Evolutionary conservation across 1,284 basidiomycete species (phyloP).

Genomic region (Pseudozyma flocculosa): DNA sequence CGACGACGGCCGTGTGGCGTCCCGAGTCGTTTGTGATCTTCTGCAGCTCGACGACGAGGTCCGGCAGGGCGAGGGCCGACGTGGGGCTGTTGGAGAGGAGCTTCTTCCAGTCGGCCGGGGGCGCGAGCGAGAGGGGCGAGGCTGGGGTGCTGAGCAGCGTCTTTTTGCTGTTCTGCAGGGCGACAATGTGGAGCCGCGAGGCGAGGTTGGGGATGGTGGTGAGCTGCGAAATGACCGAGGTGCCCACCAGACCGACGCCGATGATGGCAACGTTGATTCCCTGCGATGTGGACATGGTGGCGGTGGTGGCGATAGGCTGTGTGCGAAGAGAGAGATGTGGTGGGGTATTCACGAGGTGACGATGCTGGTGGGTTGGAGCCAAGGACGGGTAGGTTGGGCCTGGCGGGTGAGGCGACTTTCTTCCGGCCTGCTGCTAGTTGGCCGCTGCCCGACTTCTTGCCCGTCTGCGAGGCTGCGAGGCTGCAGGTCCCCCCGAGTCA

Average conservation of each 20-base stretch:
- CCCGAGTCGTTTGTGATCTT: slow-evolving; percentile 35
- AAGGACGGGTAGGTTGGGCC: too few species aligned
- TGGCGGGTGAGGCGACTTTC: too few species aligned
- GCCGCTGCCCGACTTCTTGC: too few species aligned
- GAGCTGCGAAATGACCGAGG: slow-evolving; percentile 52
- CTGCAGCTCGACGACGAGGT: slow-evolving; percentile 36
- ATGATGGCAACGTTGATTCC: slow-evolving; percentile 54
- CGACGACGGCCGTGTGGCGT: slow-evolving; percentile 71
- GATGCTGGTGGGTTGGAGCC: too few species aligned
- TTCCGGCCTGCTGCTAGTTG: too few species aligned
- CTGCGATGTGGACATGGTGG: slow-evolving; percentile 14
- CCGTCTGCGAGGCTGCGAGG: too few species aligned
- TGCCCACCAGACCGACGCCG: slow-evolving; percentile 56
- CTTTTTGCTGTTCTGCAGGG: slow-evolving; percentile 56
- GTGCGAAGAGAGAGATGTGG: too few species aligned
- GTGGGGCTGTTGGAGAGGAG: slow-evolving; percentile 27
- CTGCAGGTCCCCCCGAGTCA: too few species aligned
- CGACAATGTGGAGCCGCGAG: slow-evolving; percentile 44
- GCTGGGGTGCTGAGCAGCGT: slow-evolving; percentile 41
- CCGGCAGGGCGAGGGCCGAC: slow-evolving; percentile 38
- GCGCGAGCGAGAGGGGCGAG: slow-evolving; percentile 18
- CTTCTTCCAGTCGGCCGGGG: slow-evolving; percentile 37
- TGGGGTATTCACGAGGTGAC: too few species aligned
- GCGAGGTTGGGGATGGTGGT: slow-evolving; percentile 34
- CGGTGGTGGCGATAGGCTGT: not conserved